Evolutionary conservation across 2,329 filamentous ascomycete species (phyloP).

Genomic region (Akanthomyces lecanii): DNA sequence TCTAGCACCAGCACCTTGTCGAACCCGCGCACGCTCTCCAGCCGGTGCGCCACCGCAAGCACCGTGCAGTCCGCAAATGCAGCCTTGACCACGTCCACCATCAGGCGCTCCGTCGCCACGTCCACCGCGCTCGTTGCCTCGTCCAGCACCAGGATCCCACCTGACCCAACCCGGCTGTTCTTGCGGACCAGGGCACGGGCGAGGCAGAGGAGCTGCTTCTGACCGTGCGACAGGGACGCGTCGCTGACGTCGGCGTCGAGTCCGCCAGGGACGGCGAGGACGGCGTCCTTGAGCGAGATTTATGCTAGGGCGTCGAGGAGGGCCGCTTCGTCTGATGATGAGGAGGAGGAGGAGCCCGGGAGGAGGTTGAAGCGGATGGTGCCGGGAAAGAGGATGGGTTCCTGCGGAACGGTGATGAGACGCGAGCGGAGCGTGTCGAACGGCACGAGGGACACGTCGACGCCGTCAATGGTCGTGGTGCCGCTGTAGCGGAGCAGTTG

Average conservation of each 20-base stretch:
- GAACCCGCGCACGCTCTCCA: conserved; percentile 5
- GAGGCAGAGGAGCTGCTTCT: conserved; percentile 13
- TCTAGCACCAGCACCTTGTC: conserved; percentile 7
- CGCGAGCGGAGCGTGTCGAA: conserved; percentile 16
- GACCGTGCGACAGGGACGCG: conserved; percentile 8
- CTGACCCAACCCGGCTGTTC: background rate
- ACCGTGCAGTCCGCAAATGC: conserved; percentile 1
- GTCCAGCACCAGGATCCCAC: conserved; percentile 10
- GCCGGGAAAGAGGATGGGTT: conserved; percentile 14
- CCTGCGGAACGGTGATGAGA: conserved; percentile 19
- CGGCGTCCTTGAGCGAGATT: background rate
- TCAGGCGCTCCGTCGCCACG: conserved; percentile 9
- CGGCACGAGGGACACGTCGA: conserved; percentile 14
- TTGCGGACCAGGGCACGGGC: conserved; percentile 10
- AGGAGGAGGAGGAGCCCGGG: background rate
- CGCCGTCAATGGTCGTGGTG: conserved; percentile 11
- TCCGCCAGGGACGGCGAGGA: background rate
- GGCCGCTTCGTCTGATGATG: background rate
- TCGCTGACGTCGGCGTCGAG: background rate
- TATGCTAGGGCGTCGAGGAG: background rate
- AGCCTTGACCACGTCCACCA: background rate
- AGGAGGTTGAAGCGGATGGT: conserved; percentile 9
- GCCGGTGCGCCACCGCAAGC: conserved; percentile 10
- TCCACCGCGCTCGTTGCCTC: conserved; percentile 17
- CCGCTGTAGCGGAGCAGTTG: conserved; percentile 4